A percentile compares a stretch with the other conserved stretches of the same genome.
These are phyloP conservation scores for Petunia secreta DNA, from an alignment of 257 asterid species.

Conservation along the genomic window DNA sequence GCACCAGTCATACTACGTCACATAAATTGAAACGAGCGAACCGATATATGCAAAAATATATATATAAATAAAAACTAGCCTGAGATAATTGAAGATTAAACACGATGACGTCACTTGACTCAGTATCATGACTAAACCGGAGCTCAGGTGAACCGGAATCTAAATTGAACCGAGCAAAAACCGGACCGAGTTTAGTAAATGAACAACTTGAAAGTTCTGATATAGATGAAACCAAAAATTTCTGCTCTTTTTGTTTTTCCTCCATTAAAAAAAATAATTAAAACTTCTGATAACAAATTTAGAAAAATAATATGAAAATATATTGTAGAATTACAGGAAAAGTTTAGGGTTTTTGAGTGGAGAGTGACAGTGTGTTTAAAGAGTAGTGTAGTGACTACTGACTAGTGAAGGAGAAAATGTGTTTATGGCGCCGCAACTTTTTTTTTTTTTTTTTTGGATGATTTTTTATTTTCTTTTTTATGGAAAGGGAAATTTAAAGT, in stretches of 20 bases:
- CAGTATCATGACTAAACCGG: constrained; percentile 53
- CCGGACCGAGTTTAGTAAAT: constrained; percentile 46
- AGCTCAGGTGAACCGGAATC: constrained; percentile 53
- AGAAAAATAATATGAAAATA: neutral
- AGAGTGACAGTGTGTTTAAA: neutral
- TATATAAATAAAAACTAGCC: constrained; percentile 32
- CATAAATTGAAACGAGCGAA: neutral
- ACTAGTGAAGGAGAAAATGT: too few relatives aligned
- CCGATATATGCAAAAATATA: neutral
- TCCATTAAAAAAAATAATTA: constrained; percentile 36
- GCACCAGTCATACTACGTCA: neutral
- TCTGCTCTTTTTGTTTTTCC: constrained; percentile 51
- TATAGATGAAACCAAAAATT: constrained; percentile 69
- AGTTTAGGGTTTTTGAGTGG: constrained; percentile 2
- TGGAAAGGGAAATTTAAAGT: too few relatives aligned
- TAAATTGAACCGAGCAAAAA: constrained; percentile 64
- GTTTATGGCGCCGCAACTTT: too few relatives aligned
- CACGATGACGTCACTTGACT: constrained; percentile 46
- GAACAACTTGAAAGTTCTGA: constrained; percentile 73
- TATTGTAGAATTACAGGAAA: neutral
- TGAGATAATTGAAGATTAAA: constrained; percentile 64
- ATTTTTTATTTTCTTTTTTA: too few relatives aligned
- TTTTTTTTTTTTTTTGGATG: too few relatives aligned
- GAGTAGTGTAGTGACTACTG: neutral
- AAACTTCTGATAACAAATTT: neutral